phyloP scores from a whole-genome alignment of 1,139 yeast species.

The Maudiozyma humilis region DNA sequence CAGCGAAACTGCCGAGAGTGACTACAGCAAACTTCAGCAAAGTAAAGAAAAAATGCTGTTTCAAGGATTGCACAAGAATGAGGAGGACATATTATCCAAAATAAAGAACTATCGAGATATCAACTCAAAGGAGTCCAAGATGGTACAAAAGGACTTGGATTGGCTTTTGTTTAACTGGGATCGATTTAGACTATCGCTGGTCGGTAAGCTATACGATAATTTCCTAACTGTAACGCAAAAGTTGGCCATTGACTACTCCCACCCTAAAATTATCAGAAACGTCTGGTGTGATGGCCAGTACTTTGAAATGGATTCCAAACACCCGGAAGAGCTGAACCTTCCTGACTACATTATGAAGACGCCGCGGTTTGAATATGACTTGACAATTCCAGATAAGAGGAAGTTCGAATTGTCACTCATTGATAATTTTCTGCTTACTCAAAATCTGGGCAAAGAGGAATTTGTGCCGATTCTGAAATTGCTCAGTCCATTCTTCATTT shows the following conservation, averaged over 20 bases:
- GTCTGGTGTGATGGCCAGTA: conserved; percentile 29
- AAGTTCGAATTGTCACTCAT: conserved; percentile 26
- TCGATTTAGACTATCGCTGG: conserved; percentile 22
- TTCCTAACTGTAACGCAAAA: conserved; percentile 30
- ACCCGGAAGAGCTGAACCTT: conserved; percentile 15
- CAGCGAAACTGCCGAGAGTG: conserved; percentile 14
- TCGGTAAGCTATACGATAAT: conserved; percentile 29
- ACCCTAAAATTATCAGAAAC: conserved; percentile 29
- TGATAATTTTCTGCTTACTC: conserved; percentile 20
- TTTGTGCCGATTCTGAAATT: conserved; percentile 26
- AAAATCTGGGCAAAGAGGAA: conserved; percentile 26
- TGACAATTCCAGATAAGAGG: conserved; percentile 23
- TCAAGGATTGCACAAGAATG: conserved; percentile 23
- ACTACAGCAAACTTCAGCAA: conserved; percentile 23
- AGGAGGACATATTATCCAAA: conserved; percentile 21
- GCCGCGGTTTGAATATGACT: conserved; percentile 18
- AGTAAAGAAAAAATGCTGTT: conserved; percentile 26
- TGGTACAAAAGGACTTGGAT: conserved; percentile 21
- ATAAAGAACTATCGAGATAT: conserved; percentile 20
- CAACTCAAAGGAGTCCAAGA: conserved; percentile 22
- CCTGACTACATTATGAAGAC: conserved; percentile 21
- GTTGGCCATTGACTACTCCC: conserved; percentile 27
- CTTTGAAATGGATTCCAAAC: conserved; percentile 21
- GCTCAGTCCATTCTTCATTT: conserved; percentile 29
- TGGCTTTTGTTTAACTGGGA: conserved; percentile 26